A percentile compares a stretch with the other conserved stretches of the same genome.
Conservation (phyloP, 805 yeast species). For the Sungouiozyma ichnusensis region DNA sequence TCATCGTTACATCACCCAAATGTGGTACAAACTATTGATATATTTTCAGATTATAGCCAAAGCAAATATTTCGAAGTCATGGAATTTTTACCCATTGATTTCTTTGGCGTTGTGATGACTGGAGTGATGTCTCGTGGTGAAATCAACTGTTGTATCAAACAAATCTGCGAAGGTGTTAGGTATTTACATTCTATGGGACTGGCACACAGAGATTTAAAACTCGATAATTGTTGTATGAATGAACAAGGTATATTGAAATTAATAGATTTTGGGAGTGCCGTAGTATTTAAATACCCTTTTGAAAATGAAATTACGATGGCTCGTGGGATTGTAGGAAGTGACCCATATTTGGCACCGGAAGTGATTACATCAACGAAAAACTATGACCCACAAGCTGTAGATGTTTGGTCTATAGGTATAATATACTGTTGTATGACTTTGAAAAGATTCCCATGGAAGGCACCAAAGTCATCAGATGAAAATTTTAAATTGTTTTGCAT, state of each 20-base stretch:
- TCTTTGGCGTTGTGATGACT: slow-evolving; percentile 80
- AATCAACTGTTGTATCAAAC: slow-evolving; percentile 72
- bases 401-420: slow-evolving; percentile 77
- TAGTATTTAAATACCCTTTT: slow-evolving; percentile 69
- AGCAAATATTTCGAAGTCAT: slow-evolving; percentile 69
- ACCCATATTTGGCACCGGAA: slow-evolving; percentile 82
- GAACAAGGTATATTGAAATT: slow-evolving; percentile 62
- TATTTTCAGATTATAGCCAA: slow-evolving; percentile 44
- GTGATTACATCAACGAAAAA: slow-evolving; percentile 41
- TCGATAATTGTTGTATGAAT: slow-evolving; percentile 76
- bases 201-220: slow-evolving; percentile 73
- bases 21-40: slow-evolving; percentile 67
- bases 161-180: slow-evolving; percentile 58
- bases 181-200: slow-evolving; percentile 70
- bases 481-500: slow-evolving; percentile 56
- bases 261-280: slow-evolving; percentile 80
- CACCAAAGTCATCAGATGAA: slow-evolving; percentile 54
- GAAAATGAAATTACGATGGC: slow-evolving; percentile 48
- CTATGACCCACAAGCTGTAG: slow-evolving; percentile 71
- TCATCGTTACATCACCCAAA: slow-evolving; percentile 75
- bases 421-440: slow-evolving; percentile 82
- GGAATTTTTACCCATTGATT: slow-evolving; percentile 81
- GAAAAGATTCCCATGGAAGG: slow-evolving; percentile 82
- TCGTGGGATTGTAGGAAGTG: slow-evolving; percentile 76
- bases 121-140: slow-evolving; percentile 74